Base-by-base conservation (phyloP, 2,329 filamentous ascomycete genomes). In the Fusarium sp. region DNA sequence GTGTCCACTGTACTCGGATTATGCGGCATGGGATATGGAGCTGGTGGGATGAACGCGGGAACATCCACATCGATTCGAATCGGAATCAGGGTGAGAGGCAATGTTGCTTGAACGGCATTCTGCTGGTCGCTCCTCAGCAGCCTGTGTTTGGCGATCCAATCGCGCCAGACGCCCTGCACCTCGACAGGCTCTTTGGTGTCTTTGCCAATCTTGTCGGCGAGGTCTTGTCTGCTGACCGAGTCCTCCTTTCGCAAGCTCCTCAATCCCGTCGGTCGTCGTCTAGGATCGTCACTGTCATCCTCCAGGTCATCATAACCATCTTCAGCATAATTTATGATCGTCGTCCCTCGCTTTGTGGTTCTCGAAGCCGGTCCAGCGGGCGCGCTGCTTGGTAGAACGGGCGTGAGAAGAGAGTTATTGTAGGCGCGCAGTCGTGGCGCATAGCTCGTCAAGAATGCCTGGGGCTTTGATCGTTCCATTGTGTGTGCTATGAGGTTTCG, bases 51-150 rank as follows among this genome's bases (percentile, higher is more conserved):
- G 83, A 92, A 96, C 62, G 94, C 86, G 53, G 94, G 91, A 36
- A 99, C 91, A 80, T 98, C 95, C 80, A 98, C 88, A 79, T 99
- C 96, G 82, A 99, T 97, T 67, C 95, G 93, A 78, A 99, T 98
- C 24, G 96, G 96, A 67, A 99, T 95, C 59, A 98, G 87, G 2
- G 94, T 97, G 56, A 97, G 88, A 9, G 96, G 96, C 39, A 99
- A 88, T 55, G 90, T 91, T 39, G 94, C 91, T 77, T 92, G 90
- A 6, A 89, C 88, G 57, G 88, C 87, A 76, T 87, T 89, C 70
- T 91, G 89, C 73, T 90, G 82, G 68, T 91, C 90, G 44, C 87
- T 87, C 55, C 86, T 84, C n/a, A 85, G 80, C 20, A 83, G 80
- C 50, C 85, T 86, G 69, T 89, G 85, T 83, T 95, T 95, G 68